phyloP scores from a whole-genome alignment of 2,329 filamentous ascomycete genomes.

The Diplodia seriata region DNA sequence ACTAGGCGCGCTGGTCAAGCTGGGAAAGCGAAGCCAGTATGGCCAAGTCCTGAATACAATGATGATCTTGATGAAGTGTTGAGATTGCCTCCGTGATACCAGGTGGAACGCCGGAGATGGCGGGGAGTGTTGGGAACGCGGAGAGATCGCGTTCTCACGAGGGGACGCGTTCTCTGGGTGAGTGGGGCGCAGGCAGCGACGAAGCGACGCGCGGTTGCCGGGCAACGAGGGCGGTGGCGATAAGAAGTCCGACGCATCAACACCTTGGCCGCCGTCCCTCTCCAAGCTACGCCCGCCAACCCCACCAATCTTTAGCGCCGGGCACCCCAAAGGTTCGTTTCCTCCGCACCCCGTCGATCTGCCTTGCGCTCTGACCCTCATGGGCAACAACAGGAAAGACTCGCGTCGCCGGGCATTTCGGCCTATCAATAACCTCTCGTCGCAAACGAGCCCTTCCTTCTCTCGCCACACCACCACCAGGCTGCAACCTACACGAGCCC shows the following conservation, averaged over 20 bases:
- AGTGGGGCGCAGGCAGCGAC: not conserved
- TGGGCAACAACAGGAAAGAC: conserved; percentile 27
- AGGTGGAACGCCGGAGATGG: not conserved
- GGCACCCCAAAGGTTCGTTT: conserved; percentile 20
- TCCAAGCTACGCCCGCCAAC: conserved; percentile 3
- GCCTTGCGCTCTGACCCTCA: conserved; percentile 8
- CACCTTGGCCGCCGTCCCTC: conserved; percentile 8
- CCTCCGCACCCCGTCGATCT: not conserved
- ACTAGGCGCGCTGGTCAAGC: not conserved
- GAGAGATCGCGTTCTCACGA: not conserved
- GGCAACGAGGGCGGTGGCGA: conserved; percentile 12
- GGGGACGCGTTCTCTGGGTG: conserved; percentile 10
- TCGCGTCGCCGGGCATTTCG: conserved; percentile 42
- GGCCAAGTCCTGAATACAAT: not conserved
- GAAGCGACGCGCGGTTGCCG: conserved; percentile 11
- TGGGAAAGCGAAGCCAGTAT: not conserved
- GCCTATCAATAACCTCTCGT: conserved; percentile 45
- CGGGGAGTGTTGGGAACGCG: not conserved
- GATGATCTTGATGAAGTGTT: not conserved
- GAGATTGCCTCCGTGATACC: not conserved
- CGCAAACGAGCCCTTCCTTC: conserved; percentile 44
- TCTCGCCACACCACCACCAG: conserved; percentile 12
- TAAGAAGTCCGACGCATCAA: conserved; percentile 12
- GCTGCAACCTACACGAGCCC: not conserved
- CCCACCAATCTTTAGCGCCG: conserved; percentile 23